phyloP scores from a whole-genome alignment of 2,329 filamentous ascomycete species.

The Phialophora tarda region DNA sequence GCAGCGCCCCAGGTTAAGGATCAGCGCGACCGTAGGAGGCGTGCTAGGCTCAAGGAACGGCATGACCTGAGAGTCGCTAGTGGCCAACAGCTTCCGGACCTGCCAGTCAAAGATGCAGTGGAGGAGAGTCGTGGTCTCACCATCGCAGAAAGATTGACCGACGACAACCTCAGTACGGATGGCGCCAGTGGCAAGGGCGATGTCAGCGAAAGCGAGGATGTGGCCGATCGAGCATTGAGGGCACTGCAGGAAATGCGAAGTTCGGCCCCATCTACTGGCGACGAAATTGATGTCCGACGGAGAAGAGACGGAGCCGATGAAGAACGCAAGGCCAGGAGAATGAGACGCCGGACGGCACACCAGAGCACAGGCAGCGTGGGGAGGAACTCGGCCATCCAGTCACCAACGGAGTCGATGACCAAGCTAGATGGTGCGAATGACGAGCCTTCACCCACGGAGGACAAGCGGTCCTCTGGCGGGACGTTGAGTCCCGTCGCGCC shows the following conservation, averaged over 20 bases:
- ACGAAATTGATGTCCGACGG: conserved; percentile 64
- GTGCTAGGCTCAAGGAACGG: conserved; percentile 85
- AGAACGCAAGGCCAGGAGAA: conserved; percentile 70
- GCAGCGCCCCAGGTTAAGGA: conserved; percentile 89
- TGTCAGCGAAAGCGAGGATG: conserved; percentile 67
- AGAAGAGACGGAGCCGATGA: conserved; percentile 78
- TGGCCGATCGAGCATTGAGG: conserved; percentile 82
- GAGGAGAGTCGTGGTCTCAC: conserved; percentile 53
- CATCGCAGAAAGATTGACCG: conserved; percentile 39
- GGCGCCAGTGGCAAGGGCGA: conserved; percentile 43
- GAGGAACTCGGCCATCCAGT: conserved; percentile 35
- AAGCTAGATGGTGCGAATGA: conserved; percentile 27
- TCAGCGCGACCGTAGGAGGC: conserved; percentile 83
- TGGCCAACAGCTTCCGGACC: conserved; percentile 84
- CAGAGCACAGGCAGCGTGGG: conserved; percentile 43
- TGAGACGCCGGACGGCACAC: conserved; percentile 67
- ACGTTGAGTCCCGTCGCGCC: conserved; percentile 27
- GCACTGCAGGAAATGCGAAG: conserved; percentile 82
- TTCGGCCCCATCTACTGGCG: conserved; percentile 52
- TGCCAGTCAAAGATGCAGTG: conserved; percentile 61
- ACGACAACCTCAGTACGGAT: conserved; percentile 33
- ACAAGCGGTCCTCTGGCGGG: conserved; percentile 31
- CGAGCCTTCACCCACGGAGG: conserved; percentile 21
- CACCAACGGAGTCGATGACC: conserved; percentile 30
- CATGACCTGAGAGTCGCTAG: conserved; percentile 89